A percentile compares a stretch with the other conserved stretches of the same genome.
These are phyloP conservation scores for Pythium sp. DNA, from an alignment of 352 stramenopile genomes.

Conservation along the genomic window DNA sequence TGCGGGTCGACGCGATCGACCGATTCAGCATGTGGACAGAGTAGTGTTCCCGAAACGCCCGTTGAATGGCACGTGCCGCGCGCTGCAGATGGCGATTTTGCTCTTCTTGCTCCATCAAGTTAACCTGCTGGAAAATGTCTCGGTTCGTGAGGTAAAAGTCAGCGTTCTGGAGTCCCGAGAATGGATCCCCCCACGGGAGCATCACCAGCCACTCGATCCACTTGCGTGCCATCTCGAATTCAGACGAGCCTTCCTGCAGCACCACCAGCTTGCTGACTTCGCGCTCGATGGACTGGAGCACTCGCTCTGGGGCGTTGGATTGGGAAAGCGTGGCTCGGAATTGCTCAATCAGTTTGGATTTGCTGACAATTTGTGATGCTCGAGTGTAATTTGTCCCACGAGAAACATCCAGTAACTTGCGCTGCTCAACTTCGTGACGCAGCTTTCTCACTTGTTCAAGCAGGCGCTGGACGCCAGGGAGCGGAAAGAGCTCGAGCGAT, in stretches of 20 bases:
- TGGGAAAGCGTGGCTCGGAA: conserved; percentile 22
- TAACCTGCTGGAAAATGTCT: conserved; percentile 40
- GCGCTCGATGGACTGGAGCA: conserved; percentile 31
- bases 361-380: not conserved
- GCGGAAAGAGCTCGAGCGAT: conserved; percentile 49
- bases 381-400: not conserved
- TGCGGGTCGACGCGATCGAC: conserved; percentile 20
- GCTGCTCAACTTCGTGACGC: conserved; percentile 10
- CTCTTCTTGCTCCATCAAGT: conserved; percentile 30
- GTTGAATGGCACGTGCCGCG: conserved; percentile 42
- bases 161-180: conserved; percentile 22
- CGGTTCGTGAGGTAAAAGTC: conserved; percentile 22
- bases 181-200: conserved; percentile 44
- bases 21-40: conserved; percentile 30
- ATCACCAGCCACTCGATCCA: conserved; percentile 65
- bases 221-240: conserved; percentile 34
- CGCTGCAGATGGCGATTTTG: not conserved
- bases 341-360: conserved; percentile 17
- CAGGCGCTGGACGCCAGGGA: conserved; percentile 53
- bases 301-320: conserved; percentile 23
- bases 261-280: conserved; percentile 48
- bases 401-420: not conserved
- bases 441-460: conserved; percentile 30
- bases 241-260: conserved; percentile 22
- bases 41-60: conserved; percentile 33